Conservation (phyloP, 306 rosid species). For the Acmispon strigosus region DNA sequence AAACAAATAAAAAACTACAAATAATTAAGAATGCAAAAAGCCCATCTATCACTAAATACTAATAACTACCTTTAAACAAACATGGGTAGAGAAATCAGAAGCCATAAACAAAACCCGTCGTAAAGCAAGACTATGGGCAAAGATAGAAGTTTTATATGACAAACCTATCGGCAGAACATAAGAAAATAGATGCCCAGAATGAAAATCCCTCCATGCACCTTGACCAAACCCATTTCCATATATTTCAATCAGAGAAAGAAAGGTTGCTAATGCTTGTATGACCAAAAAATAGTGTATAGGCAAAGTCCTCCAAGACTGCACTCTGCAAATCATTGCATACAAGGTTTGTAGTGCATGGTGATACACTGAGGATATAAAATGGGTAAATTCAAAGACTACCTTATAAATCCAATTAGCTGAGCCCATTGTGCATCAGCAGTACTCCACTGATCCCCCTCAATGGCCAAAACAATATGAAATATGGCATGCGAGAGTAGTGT, state of each 20-base stretch:
- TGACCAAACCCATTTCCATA: constrained; percentile 48
- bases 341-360: not conserved
- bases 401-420: constrained; percentile 66
- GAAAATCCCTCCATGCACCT: constrained; percentile 47
- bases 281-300: constrained; percentile 48
- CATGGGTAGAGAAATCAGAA: not conserved
- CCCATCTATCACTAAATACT: not conserved
- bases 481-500: constrained; percentile 57
- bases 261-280: constrained; percentile 47
- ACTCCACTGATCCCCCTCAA: constrained; percentile 53
- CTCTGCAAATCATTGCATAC: constrained; percentile 49
- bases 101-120: constrained; percentile 6
- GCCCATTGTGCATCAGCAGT: constrained; percentile 63
- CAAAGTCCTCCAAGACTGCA: constrained; percentile 64
- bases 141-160: constrained; percentile 18
- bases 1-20: not conserved
- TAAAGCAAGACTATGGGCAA: not conserved
- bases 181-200: constrained; percentile 42
- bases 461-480: constrained; percentile 52
- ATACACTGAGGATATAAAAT: constrained; percentile 6
- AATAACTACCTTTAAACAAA: constrained; percentile 1
- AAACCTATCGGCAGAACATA: constrained; percentile 38
- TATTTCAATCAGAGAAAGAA: constrained; percentile 65
- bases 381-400: constrained; percentile 24
- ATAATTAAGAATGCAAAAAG: not conserved